A percentile compares a stretch with the other conserved stretches of the same genome.
Conservation (phyloP, 352 stramenopile genomes). For the Halophytophthora polymorphica region DNA sequence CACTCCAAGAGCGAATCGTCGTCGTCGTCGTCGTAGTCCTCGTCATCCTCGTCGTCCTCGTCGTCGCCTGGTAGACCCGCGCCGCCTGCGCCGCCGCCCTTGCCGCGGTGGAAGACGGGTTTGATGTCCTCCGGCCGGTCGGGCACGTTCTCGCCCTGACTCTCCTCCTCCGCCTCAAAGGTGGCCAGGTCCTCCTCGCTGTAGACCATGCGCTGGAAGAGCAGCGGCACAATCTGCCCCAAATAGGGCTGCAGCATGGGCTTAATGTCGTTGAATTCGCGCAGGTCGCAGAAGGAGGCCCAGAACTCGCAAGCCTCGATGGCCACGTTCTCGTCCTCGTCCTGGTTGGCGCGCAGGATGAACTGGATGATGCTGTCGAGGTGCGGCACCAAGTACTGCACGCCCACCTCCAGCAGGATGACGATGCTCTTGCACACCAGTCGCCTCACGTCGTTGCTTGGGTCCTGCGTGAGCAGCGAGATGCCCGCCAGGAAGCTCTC, state of each 20-base stretch:
- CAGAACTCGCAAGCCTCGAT: slow-evolving; percentile 91
- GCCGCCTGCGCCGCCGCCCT: slow-evolving; percentile 22
- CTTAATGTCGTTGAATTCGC: slow-evolving; percentile 91
- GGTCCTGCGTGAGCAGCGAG: slow-evolving; percentile 83
- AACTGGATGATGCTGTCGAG: slow-evolving; percentile 91
- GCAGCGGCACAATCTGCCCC: slow-evolving; percentile 88
- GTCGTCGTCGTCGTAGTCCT: slow-evolving; percentile 87
- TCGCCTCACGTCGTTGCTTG: slow-evolving; percentile 75
- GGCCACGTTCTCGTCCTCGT: slow-evolving; percentile 81
- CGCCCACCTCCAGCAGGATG: slow-evolving; percentile 83
- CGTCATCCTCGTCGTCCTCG: slow-evolving; percentile 87
- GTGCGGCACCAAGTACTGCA: slow-evolving; percentile 88
- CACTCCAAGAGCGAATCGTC: slow-evolving; percentile 94
- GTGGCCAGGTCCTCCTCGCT: slow-evolving; percentile 89
- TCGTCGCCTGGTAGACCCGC: slow-evolving; percentile 31
- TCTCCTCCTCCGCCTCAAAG: slow-evolving; percentile 90
- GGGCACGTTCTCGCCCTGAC: slow-evolving; percentile 81
- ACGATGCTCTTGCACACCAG: slow-evolving; percentile 92
- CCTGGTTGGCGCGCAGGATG: slow-evolving; percentile 85
- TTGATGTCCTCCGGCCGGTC: slow-evolving; percentile 91
- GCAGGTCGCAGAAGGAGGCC: slow-evolving; percentile 89
- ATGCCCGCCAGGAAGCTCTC: slow-evolving; percentile 88
- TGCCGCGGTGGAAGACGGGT: slow-evolving; percentile 78
- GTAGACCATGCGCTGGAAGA: slow-evolving; percentile 96
- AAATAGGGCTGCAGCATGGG: slow-evolving; percentile 81